A percentile compares a stretch with the other conserved stretches of the same genome.
These are phyloP conservation scores for Coccomyxa sp. DNA, from an alignment of 139 green algal genomes.

Conservation along the genomic window DNA sequence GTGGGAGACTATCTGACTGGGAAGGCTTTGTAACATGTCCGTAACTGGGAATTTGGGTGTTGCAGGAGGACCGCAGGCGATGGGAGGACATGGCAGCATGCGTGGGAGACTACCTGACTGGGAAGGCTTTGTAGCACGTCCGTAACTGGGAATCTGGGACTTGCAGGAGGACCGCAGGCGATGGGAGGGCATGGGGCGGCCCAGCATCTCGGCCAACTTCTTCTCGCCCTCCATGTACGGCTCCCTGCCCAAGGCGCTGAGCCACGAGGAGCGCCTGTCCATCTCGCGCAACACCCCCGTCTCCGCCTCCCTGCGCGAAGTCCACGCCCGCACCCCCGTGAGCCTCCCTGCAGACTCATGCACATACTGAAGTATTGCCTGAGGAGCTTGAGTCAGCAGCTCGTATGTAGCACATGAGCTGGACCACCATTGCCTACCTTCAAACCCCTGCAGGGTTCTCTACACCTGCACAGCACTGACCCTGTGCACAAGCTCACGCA, in stretches of 20 bases:
- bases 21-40: no score
- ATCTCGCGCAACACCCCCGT: background rate
- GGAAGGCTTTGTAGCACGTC: no score
- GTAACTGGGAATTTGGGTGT: no score
- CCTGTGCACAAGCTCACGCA: no score
- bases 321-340: background rate
- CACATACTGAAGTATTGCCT: background rate
- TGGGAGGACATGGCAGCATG: no score
- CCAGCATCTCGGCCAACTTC: background rate
- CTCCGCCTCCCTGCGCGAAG: background rate
- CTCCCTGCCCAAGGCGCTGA: background rate
- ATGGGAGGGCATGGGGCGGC: background rate
- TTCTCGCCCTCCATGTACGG: background rate
- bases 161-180: background rate
- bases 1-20: no score
- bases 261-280: background rate
- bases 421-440: no score
- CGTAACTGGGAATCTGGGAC: no score
- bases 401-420: background rate
- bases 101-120: no score
- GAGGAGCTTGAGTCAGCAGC: background rate
- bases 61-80: no score
- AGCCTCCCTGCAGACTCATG: background rate
- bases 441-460: no score
- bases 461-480: no score